Evolutionary conservation across 2,329 filamentous ascomycete species (phyloP).

Genomic region (Trichophyton simii): DNA sequence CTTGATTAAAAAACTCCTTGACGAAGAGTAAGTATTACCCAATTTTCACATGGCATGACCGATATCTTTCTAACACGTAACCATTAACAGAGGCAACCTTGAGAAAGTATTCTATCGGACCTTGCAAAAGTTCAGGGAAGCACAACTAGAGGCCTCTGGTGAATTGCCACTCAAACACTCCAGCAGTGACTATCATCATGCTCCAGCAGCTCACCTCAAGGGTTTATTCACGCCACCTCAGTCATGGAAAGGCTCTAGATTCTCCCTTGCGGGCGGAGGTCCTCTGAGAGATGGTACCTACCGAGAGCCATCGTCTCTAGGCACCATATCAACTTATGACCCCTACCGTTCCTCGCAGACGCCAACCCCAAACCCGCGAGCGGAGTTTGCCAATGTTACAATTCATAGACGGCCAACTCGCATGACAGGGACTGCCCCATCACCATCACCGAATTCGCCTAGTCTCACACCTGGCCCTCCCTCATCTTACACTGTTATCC

Average conservation of each 20-base stretch:
- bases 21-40: conserved; percentile 44
- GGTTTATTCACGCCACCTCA: conserved; percentile 6
- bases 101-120: conserved; percentile 90
- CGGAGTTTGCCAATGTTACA: conserved; percentile 53
- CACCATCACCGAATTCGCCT: not conserved
- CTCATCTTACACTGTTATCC: conserved; percentile 8
- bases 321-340: conserved; percentile 58
- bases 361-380: conserved; percentile 37
- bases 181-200: conserved; percentile 80
- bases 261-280: conserved; percentile 45
- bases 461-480: not conserved
- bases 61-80: conserved; percentile 3
- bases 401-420: conserved; percentile 44
- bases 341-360: conserved; percentile 62
- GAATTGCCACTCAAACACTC: conserved; percentile 70
- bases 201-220: conserved; percentile 28
- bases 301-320: conserved; percentile 30
- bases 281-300: conserved; percentile 38
- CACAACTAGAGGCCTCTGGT: conserved; percentile 73
- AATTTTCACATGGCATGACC: not conserved
- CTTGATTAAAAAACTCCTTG: conserved; percentile 55
- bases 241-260: conserved; percentile 40
- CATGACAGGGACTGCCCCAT: not conserved
- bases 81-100: conserved; percentile 55
- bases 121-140: conserved; percentile 67